Percentiles rank a stretch among this genome's conserved stretches.
Conservation (phyloP, 1,139 yeast genomes). For the Hemisphaericaspora xylofermentans region DNA sequence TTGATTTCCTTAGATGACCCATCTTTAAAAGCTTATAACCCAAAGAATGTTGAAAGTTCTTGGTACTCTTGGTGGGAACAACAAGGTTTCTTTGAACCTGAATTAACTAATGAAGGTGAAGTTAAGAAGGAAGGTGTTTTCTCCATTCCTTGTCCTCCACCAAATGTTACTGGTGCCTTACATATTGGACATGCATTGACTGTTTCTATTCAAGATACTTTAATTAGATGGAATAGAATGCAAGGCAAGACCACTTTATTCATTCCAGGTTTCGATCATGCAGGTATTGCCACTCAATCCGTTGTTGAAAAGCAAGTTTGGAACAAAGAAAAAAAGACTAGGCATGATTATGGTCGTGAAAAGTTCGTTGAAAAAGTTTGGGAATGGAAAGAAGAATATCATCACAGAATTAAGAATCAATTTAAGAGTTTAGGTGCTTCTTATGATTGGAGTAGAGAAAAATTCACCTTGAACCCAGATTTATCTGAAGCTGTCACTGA, state of each 20-base stretch:
- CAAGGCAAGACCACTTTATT: conserved; percentile 91
- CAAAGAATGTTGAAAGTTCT: conserved; percentile 89
- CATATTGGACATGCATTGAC: conserved; percentile 99
- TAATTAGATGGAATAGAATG: conserved; percentile 95
- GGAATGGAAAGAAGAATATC: conserved; percentile 99
- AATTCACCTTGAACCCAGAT: conserved; percentile 83
- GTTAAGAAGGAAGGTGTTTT: conserved; percentile 80
- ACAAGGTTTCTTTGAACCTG: conserved; percentile 86
- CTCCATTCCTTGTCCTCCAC: conserved; percentile 97
- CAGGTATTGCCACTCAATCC: conserved; percentile 98
- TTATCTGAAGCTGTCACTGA: conserved; percentile 81
- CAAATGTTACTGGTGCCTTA: conserved; percentile 97
- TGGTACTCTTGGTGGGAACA: conserved; percentile 99
- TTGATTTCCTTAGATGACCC: conserved; percentile 86
- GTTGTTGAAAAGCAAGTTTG: conserved; percentile 96
- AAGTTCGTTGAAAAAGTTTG: conserved; percentile 84
- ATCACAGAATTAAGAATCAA: conserved; percentile 78
- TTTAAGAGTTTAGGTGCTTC: conserved; percentile 91
- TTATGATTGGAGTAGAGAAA: conserved; percentile 94
- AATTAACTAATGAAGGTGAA: conserved; percentile 71
- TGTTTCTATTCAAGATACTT: conserved; percentile 89
- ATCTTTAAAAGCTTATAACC: conserved; percentile 90
- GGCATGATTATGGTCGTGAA: conserved; percentile 95
- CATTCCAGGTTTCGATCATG: conserved; percentile 97
- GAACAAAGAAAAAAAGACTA: conserved; percentile 83